Evolutionary conservation across 352 stramenopile genomes (phyloP).

Genomic region (Pythium phragmiticola): DNA sequence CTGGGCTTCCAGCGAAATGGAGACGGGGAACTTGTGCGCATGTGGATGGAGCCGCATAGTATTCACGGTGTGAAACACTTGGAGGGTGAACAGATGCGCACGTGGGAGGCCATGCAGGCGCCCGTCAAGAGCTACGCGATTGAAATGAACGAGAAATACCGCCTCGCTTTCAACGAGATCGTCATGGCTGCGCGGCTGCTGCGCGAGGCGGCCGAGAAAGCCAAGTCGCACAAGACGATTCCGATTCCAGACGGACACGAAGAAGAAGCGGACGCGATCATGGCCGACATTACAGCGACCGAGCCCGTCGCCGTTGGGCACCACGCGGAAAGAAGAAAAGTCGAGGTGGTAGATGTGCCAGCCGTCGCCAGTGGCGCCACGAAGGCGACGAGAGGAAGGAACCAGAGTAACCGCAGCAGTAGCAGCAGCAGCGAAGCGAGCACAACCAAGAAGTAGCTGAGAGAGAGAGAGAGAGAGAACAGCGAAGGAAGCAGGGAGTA

Average conservation of each 20-base stretch:
- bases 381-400: background rate
- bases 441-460: constrained; percentile 3
- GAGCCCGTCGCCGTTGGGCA: constrained; percentile 3
- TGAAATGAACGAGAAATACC: constrained; percentile 67
- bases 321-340: background rate
- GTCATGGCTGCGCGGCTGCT: constrained; percentile 24
- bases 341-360: no score
- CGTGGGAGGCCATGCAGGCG: constrained; percentile 68
- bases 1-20: constrained; percentile 58
- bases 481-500: no score
- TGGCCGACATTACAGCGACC: constrained; percentile 9
- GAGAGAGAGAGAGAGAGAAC: no score
- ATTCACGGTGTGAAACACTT: constrained; percentile 42
- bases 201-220: background rate
- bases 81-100: constrained; percentile 49
- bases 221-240: constrained; percentile 1
- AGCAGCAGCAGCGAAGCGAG: constrained; percentile 9
- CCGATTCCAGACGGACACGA: background rate
- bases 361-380: background rate
- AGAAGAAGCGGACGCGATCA: constrained; percentile 11
- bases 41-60: constrained; percentile 55
- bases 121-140: constrained; percentile 75
- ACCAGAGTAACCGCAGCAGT: background rate
- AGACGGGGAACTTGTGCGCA: constrained; percentile 52
- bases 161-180: constrained; percentile 47